Evolutionary conservation across 1,284 basidiomycete genomes (phyloP), one percentile per base, ranked within the genome.

Genomic region (Malassezia arunalokei): DNA sequence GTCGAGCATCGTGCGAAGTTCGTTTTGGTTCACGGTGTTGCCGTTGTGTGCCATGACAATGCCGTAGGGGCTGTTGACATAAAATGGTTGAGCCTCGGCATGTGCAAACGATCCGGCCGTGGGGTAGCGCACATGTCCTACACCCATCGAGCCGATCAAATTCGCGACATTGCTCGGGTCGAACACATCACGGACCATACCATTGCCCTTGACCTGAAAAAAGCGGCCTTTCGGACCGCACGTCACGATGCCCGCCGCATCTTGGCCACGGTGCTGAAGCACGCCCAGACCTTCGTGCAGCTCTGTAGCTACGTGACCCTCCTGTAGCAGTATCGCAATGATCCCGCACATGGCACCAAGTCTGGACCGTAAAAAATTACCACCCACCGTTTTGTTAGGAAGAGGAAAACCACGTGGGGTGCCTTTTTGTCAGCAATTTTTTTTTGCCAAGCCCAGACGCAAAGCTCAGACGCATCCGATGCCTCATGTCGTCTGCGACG

Each of bases 21-120:
- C 79, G 11, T 78, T 75, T 6, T 90, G 94, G 77, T 99, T 94
- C 79, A 95, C 94, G 37, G 98, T 81, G 75, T 99, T 99, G 48
- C 94, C 94, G 76, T 99, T 99, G 79, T 99, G 94, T 31, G 88
- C 92, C 73, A 99, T 87, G 56, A 91, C 88, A 71, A 99, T 95
- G 52, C 94, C 94, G 73, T 94, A 95, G 8, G 94, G 94, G 17
- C 89, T 92, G 78, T 98, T 98, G 67, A 99, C 94, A 75, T 99
- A 99, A 80, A 99, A 99, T 1, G 94, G 94, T 73, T 99, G 94
- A 5, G 94, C 91, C 75, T 99, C 94, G n/a, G 91, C 85, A 65
- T 95, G 59, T 54, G 90, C 87, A 50, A 90, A 94, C 70, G 87
- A 90, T 49, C 94, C 94, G 48, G 94, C 94, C 58, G 94, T 98